phyloP scores from a whole-genome alignment of 169 alveolate species.

The Perkinsus marinus region DNA sequence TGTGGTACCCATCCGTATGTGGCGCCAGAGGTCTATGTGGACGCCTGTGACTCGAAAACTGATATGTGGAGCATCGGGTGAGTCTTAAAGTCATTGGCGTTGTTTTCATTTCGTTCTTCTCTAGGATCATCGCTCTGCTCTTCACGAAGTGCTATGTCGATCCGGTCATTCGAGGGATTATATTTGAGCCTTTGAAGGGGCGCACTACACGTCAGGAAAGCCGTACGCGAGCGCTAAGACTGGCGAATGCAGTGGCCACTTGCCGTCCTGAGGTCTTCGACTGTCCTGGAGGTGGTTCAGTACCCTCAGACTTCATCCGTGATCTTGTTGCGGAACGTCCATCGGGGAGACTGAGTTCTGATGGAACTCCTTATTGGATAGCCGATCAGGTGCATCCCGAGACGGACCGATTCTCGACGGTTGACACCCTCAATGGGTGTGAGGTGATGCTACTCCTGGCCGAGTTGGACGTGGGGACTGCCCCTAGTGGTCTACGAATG shows the following conservation, averaged over 20 bases:
- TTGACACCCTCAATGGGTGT: background rate
- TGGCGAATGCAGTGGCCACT: background rate
- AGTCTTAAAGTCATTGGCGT: background rate
- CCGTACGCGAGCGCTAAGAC: background rate
- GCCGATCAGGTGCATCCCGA: background rate
- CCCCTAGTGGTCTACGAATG: background rate
- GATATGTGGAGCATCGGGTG: background rate
- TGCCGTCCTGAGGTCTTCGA: background rate
- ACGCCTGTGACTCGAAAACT: background rate
- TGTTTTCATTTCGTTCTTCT: background rate
- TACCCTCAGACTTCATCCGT: background rate
- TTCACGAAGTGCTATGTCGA: background rate
- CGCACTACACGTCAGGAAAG: background rate
- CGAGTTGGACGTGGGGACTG: background rate
- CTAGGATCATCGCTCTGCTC: background rate
- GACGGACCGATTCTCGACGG: background rate
- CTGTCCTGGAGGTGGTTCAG: background rate
- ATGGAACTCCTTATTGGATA: background rate
- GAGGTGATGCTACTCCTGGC: background rate
- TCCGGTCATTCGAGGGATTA: background rate
- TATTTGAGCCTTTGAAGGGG: background rate
- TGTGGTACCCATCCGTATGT: slow-evolving; percentile 11
- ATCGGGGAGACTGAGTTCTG: background rate
- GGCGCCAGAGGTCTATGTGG: slow-evolving; percentile 10
- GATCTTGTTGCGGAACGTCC: background rate